Conservation (phyloP, 2,329 filamentous ascomycete genomes). For the Hypoxylon sp. region DNA sequence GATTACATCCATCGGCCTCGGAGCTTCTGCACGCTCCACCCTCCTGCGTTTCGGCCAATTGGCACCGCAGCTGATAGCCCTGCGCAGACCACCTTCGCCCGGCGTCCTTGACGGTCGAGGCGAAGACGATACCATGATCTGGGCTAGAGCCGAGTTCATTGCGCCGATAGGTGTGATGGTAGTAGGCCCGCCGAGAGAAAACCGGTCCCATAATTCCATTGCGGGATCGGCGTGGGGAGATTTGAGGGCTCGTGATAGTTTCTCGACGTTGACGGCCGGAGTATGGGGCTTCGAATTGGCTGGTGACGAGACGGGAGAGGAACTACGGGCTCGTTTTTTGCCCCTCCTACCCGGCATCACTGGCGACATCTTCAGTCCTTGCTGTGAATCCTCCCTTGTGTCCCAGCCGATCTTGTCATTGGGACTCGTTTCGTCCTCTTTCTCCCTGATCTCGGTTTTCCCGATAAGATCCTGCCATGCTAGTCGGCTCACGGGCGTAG, state of each 20-base stretch:
- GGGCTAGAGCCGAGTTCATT: conserved; percentile 65
- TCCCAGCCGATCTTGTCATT: conserved; percentile 70
- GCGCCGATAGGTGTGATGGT: conserved; percentile 54
- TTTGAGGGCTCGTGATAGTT: conserved; percentile 65
- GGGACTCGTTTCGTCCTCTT: conserved; percentile 61
- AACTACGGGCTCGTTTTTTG: conserved; percentile 76
- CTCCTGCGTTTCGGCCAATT: conserved; percentile 77
- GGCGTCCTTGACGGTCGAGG: conserved; percentile 63
- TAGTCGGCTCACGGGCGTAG: conserved; percentile 61
- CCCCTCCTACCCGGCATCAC: conserved; percentile 58
- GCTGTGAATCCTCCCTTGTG: conserved; percentile 55
- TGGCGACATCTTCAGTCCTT: conserved; percentile 55
- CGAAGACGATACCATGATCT: conserved; percentile 75
- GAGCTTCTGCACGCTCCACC: conserved; percentile 57
- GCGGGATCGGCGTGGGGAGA: conserved; percentile 77
- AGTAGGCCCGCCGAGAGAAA: conserved; percentile 62
- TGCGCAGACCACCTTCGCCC: conserved; percentile 61
- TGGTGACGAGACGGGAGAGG: conserved; percentile 76
- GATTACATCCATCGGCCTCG: conserved; percentile 45
- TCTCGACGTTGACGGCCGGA: conserved; percentile 64
- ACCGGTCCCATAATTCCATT: conserved; percentile 79
- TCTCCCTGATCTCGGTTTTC: conserved; percentile 52
- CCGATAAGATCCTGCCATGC: conserved; percentile 67
- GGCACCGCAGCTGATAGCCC: conserved; percentile 72
- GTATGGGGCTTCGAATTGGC: conserved; percentile 54